Base-by-base conservation (phyloP, 768 basidiomycete species). In the Lentinula raphanica region DNA sequence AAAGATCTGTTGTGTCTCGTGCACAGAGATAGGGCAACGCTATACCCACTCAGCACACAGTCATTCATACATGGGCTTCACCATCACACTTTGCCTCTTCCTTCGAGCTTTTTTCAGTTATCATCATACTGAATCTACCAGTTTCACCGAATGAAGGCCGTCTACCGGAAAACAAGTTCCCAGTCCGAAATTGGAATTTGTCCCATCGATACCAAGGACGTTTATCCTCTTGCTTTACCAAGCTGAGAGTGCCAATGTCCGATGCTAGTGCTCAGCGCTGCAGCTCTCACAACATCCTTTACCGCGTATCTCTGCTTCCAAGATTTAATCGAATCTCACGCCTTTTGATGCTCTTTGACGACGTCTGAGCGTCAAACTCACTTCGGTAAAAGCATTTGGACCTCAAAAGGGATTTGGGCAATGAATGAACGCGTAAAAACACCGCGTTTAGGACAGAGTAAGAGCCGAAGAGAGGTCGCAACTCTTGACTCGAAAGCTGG, bases 381-480 rank as follows among this genome's bases (percentile, higher is more conserved):
- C 31, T n/a, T 50, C 49, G 49, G 49, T 35, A 17, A 35, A 50
- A 28, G 51, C 36, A 53, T 35, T 39, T 53, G 51, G 40, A 51
- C 29, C 13, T 49, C 17, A 21, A 23, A 23, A 39, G 23, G 49
- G 17, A 38, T 3, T 28, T 17, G 36, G 23, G 51, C 32, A 39
- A 9, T 36, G 35, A 53, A 53, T 38, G 36, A 25, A 53, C 51
- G 51, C 51, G 51, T 53, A 39, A 40, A 49, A 50, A 27, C 29
- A 23, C 36, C 51, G 51, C 51, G 35, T 53, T 53, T 25, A 12
- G 36, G 31, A 53, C 51, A 53, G 51, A 39, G 51, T 53, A 39
- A 53, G 27, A 39, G 51, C 36, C 49, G 49, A 35, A 50, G 19
- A 32, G 29, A 21, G 19, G 48, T 35, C 49, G 49, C 49, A 50